These are phyloP conservation scores for Fremontodendron californicum DNA, from an alignment of 345 rosid species.

Conservation along the genomic window DNA sequence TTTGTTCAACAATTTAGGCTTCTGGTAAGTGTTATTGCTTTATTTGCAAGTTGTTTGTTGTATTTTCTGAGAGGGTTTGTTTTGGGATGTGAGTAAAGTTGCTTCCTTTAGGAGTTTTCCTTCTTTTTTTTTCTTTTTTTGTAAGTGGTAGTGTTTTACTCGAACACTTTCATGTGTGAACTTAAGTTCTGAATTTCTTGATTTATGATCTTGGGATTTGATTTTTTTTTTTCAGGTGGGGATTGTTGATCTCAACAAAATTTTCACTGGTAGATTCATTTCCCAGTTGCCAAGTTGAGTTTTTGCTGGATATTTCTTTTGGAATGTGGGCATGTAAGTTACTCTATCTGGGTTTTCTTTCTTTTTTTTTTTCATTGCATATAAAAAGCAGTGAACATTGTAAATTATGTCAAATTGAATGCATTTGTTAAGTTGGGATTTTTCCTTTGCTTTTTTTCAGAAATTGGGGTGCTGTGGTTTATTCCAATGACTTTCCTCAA, in stretches of 20 bases:
- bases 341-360: conserved; percentile 24
- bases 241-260: conserved; percentile 32
- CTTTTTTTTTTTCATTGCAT: conserved; percentile 17
- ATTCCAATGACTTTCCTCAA: conserved; percentile 33
- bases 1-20: neutral
- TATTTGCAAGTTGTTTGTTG: conserved; percentile 35
- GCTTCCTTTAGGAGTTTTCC: conserved; percentile 6
- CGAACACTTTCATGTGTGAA: conserved; percentile 7
- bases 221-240: conserved; percentile 34
- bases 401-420: conserved; percentile 13
- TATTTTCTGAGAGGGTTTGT: conserved; percentile 13
- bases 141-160: too few species aligned
- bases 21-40: conserved; percentile 15
- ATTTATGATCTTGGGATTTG: conserved; percentile 49
- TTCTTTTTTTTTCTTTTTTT: too few species aligned
- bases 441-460: conserved; percentile 27
- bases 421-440: conserved; percentile 30
- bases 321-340: conserved; percentile 34
- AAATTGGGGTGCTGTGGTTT: conserved; percentile 37
- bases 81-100: conserved; percentile 36
- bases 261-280: conserved; percentile 40
- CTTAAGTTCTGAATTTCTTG: conserved; percentile 25
- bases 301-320: conserved; percentile 22
- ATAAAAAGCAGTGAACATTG: conserved; percentile 16
- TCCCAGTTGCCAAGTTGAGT: conserved; percentile 36